Evolutionary conservation across 345 rosid species (phyloP).

Genomic region (Brassica napus): Da-Ae NC_063448.1:43553001-43553500

Average conservation of each 20-base stretch:
- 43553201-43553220: not conserved
- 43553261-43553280: not conserved
- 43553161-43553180: not conserved
- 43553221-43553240: not conserved
- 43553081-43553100: constrained; percentile 72
- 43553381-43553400: no score
- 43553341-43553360: no score
- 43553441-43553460: no score
- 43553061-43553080: constrained; percentile 71
- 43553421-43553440: no score
- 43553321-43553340: not conserved
- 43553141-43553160: not conserved
- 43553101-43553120: not conserved
- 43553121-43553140: not conserved
- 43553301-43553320: not conserved
- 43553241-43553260: not conserved
- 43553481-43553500: constrained; percentile 42
- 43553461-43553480: no score
- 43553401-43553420: no score
- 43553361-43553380: no score
- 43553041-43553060: constrained; percentile 56
- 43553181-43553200: not conserved
- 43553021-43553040: no score
- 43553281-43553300: not conserved
- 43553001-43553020: no score